phyloP scores from a whole-genome alignment of 2,329 filamentous ascomycete species.

The Ploettnerulaceae sp. region DNA sequence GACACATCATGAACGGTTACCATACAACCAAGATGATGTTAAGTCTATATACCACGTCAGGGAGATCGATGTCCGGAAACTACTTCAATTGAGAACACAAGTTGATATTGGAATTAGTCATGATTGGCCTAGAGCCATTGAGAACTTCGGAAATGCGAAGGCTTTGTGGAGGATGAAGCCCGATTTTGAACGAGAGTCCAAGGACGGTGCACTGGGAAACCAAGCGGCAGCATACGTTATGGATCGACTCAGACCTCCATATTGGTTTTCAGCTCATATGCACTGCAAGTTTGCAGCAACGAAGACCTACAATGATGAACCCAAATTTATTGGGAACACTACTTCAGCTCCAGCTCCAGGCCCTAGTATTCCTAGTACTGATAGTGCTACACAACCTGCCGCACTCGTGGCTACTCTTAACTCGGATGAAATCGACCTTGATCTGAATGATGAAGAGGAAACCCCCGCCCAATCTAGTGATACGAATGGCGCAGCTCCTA shows the following conservation, averaged over 20 bases:
- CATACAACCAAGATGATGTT: constrained; percentile 72
- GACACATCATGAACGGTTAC: constrained; percentile 77
- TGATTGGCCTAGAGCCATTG: constrained; percentile 87
- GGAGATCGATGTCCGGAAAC: constrained; percentile 84
- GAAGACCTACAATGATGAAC: constrained; percentile 45
- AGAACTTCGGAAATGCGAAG: constrained; percentile 67
- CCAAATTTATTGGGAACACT: constrained; percentile 14
- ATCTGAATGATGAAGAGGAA: constrained; percentile 44
- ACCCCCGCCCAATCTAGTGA: background rate
- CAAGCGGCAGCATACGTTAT: constrained; percentile 74
- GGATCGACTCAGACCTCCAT: constrained; percentile 71
- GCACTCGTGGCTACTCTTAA: constrained; percentile 41
- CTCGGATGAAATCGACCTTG: constrained; percentile 66
- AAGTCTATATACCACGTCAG: constrained; percentile 84
- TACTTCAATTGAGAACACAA: constrained; percentile 78
- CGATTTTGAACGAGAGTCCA: constrained; percentile 70
- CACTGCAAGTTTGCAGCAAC: constrained; percentile 81
- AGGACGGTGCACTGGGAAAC: constrained; percentile 71
- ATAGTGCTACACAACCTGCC: background rate
- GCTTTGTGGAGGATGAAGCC: constrained; percentile 69
- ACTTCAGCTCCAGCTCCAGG: background rate
- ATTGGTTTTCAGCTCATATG: constrained; percentile 93
- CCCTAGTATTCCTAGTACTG: background rate
- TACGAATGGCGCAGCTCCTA: constrained; percentile 7
- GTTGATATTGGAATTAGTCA: constrained; percentile 90